These are phyloP conservation scores for Russula emetica DNA, from an alignment of 768 basidiomycete species.

Conservation along the genomic window DNA sequence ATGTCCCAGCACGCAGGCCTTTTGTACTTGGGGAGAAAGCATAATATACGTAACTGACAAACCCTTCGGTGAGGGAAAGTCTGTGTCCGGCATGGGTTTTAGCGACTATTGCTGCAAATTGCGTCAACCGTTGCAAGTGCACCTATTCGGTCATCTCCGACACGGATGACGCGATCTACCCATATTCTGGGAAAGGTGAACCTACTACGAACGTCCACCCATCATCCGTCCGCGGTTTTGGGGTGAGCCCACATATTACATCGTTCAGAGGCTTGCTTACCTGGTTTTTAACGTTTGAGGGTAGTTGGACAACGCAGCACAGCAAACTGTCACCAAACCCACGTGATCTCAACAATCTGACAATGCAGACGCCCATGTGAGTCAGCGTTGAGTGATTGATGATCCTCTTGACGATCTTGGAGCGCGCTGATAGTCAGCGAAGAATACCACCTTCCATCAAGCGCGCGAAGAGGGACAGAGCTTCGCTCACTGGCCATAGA, in stretches of 20 bases:
- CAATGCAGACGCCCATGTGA: too few species aligned
- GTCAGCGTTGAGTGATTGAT: too few species aligned
- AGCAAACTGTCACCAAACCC: not conserved
- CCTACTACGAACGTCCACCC: not conserved
- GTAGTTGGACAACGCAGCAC: not conserved
- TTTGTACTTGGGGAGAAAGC: slow-evolving; percentile 6
- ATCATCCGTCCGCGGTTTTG: not conserved
- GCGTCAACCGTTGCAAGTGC: slow-evolving; percentile 20
- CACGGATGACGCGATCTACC: slow-evolving; percentile 18
- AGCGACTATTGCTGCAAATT: slow-evolving; percentile 13
- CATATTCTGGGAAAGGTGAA: not conserved
- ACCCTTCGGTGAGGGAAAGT: not conserved
- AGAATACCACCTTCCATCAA: too few species aligned
- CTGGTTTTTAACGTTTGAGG: not conserved
- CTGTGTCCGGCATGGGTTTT: not conserved
- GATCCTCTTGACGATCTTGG: too few species aligned
- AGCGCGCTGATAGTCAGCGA: too few species aligned
- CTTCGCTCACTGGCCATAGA: too few species aligned
- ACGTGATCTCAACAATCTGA: not conserved
- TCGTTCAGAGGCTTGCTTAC: not conserved
- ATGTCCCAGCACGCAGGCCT: not conserved
- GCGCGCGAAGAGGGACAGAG: too few species aligned
- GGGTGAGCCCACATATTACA: not conserved
- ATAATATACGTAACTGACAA: not conserved
- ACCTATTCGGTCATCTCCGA: not conserved